Evolutionary conservation across 495 filamentous ascomycete species (phyloP).

Genomic region (Alectoria sarmentosa): DNA sequence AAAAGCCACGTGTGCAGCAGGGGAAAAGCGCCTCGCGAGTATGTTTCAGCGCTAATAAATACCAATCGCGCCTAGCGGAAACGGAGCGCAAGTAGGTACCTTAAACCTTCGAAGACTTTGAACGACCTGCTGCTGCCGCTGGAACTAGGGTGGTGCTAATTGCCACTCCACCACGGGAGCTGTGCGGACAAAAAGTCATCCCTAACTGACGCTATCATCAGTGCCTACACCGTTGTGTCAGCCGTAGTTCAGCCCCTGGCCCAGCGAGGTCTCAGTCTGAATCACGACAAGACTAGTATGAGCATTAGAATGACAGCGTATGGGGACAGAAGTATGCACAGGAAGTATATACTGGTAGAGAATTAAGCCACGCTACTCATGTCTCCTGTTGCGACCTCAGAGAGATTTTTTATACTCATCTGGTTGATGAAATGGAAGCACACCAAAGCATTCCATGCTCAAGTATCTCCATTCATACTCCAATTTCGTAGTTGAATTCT

Average conservation of each 20-base stretch:
- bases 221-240: too few relatives aligned
- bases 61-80: not conserved
- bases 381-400: not conserved
- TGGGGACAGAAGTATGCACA: not conserved
- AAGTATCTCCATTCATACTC: too few relatives aligned
- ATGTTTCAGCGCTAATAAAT: not conserved
- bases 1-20: not conserved
- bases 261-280: too few relatives aligned
- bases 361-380: not conserved
- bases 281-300: too few relatives aligned
- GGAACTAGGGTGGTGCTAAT: too few relatives aligned
- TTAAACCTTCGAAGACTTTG: not conserved
- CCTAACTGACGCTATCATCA: too few relatives aligned
- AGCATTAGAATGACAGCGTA: too few relatives aligned
- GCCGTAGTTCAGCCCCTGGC: too few relatives aligned
- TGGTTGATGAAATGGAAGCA: not conserved
- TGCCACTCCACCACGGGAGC: too few relatives aligned
- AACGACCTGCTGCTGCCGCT: not conserved
- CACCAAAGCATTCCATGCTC: not conserved
- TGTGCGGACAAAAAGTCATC: too few relatives aligned
- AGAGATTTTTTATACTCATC: not conserved
- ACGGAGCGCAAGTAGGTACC: not conserved
- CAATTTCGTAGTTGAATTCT: too few relatives aligned
- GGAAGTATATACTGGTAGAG: not conserved
- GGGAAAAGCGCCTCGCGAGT: not conserved